A percentile compares a stretch with the other conserved stretches of the same genome.
These are phyloP conservation scores for Scheffersomyces parashehatae DNA, from an alignment of 1,139 yeast genomes.

Conservation along the genomic window DNA sequence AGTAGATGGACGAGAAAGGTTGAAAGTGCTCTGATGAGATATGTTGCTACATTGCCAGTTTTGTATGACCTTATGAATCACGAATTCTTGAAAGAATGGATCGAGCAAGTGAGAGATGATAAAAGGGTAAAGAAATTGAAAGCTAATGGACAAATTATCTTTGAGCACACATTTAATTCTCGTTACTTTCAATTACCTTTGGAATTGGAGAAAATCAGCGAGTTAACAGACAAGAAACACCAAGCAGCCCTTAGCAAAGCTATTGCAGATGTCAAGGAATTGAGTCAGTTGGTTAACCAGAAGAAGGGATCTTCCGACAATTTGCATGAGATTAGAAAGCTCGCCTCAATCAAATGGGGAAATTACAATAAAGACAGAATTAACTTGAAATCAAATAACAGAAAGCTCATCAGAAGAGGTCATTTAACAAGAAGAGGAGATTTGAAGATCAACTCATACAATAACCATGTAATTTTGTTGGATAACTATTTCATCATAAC, in stretches of 20 bases:
- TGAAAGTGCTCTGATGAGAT: slow-evolving; percentile 52
- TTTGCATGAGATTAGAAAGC: slow-evolving; percentile 45
- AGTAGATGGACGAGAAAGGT: slow-evolving; percentile 67
- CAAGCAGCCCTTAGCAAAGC: slow-evolving; percentile 63
- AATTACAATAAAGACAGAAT: slow-evolving; percentile 36
- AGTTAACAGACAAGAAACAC: slow-evolving; percentile 44
- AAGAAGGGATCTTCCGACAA: slow-evolving; percentile 60
- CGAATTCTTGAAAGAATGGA: slow-evolving; percentile 54
- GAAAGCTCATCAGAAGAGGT: slow-evolving; percentile 63
- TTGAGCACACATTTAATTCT: slow-evolving; percentile 75
- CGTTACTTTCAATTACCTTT: slow-evolving; percentile 72
- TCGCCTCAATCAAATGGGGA: slow-evolving; percentile 28
- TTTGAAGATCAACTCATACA: slow-evolving; percentile 52
- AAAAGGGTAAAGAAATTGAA: slow-evolving; percentile 44
- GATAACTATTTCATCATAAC: slow-evolving; percentile 75
- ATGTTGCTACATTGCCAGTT: slow-evolving; percentile 48
- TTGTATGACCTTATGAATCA: slow-evolving; percentile 30
- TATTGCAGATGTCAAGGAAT: slow-evolving; percentile 39
- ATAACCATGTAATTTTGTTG: slow-evolving; percentile 58
- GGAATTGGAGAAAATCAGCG: slow-evolving; percentile 61
- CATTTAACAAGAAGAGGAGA: slow-evolving; percentile 64
- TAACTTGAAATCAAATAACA: slow-evolving; percentile 53
- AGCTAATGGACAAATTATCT: slow-evolving; percentile 59
- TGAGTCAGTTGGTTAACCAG: slow-evolving; percentile 43
- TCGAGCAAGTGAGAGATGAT: slow-evolving; percentile 42